Percentiles rank a stretch among this genome's conserved stretches.
These are phyloP conservation scores for Cucumis melo DNA, from an alignment of 306 rosid genomes.

Conservation along the genomic window DNA sequence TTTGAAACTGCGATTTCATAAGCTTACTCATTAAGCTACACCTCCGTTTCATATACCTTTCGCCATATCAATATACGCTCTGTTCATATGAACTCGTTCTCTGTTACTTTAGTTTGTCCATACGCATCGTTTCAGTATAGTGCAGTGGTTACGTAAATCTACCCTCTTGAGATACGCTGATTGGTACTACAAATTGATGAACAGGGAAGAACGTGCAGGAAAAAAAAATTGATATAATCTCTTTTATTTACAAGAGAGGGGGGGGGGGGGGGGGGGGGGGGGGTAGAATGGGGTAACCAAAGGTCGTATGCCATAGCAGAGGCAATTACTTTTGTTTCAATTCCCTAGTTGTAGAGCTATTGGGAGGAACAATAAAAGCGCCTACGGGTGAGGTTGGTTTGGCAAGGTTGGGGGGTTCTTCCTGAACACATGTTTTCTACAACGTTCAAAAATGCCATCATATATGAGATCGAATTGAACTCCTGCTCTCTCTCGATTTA, in stretches of 20 bases:
- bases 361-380: background rate
- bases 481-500: conserved; percentile 93
- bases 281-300: background rate
- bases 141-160: background rate
- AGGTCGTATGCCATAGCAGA: background rate
- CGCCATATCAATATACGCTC: background rate
- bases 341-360: background rate
- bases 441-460: conserved; percentile 81
- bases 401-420: conserved; percentile 65
- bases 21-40: background rate
- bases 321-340: background rate
- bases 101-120: background rate
- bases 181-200: background rate
- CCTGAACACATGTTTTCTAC: conserved; percentile 82
- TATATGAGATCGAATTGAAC: conserved; percentile 80
- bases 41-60: background rate
- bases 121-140: background rate
- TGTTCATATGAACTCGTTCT: background rate
- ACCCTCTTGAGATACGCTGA: background rate
- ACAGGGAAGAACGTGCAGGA: background rate
- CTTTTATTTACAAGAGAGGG: background rate
- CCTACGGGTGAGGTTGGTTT: conserved; percentile 41
- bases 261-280: background rate
- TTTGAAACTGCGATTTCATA: background rate
- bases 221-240: background rate